phyloP scores from a whole-genome alignment of 176 grass and related monocot genomes.

The Oryza brachyantha region DNA sequence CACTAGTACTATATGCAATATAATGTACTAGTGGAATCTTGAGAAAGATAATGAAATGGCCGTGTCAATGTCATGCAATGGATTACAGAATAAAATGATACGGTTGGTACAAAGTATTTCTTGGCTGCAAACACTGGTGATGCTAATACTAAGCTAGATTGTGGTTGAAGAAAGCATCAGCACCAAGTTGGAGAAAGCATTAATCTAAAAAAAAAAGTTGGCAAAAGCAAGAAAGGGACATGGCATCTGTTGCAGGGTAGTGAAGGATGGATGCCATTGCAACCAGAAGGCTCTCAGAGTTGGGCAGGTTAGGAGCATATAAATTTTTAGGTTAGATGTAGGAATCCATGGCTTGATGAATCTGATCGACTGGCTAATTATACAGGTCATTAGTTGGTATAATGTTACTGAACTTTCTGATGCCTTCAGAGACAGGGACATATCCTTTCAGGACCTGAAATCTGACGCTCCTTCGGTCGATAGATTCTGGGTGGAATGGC shows the following conservation, averaged over 20 bases:
- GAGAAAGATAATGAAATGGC: neutral
- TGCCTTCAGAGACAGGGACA: neutral
- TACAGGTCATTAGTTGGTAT: neutral
- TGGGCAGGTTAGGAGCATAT: neutral
- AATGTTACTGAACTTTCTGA: neutral
- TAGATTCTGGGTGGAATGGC: neutral
- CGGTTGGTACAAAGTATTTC: conserved; percentile 7
- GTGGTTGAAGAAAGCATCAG: conserved; percentile 24
- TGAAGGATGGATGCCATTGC: neutral
- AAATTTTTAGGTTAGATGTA: conserved; percentile 16
- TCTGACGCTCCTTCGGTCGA: neutral
- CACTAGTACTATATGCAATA: neutral
- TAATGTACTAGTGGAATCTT: neutral
- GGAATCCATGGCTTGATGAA: neutral
- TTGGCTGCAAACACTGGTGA: neutral
- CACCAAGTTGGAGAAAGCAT: neutral
- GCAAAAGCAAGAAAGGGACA: neutral
- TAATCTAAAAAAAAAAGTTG: neutral
- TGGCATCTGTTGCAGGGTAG: neutral
- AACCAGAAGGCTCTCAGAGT: neutral
- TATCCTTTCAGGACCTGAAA: neutral
- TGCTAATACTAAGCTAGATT: conserved; percentile 4
- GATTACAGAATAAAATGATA: conserved; percentile 12
- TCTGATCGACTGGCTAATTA: neutral
- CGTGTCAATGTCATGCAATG: neutral